Base-by-base conservation (phyloP, 1,284 basidiomycete species). In the Microbotryum violaceum region DNA sequence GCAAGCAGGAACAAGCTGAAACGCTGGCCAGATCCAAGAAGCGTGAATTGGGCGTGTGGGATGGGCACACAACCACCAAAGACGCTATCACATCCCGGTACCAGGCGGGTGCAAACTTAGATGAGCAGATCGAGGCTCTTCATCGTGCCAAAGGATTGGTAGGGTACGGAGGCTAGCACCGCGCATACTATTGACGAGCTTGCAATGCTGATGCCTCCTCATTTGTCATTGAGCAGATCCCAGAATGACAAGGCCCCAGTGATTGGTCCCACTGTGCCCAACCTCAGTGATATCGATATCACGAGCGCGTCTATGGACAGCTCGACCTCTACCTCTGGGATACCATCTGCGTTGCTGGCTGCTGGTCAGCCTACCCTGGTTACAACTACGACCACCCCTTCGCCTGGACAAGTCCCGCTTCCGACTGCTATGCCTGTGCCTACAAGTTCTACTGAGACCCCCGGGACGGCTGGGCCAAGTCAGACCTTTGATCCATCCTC, bases 111-210 rank as follows among this genome's bases (percentile, higher is more conserved):
- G 90, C 89, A 78, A 91, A 89, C 74, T 85, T 94, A 73, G 91
- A 96, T 77, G 90, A 94, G 73, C 91, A 94, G 75, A 94, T 96
- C 75, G 89, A 89, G 49, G 89, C 90, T 53, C 89, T 94, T 63
- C 91, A 93, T 77, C 86, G 88, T 63, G 83, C 89, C 27, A 89
- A 91, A 75, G 89, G 89, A 76, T 81, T 92, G 3, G 21, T 65
- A 23, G 58, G 42, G 58, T 63, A 20, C 16, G 37, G 12, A 42
- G 7, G 31, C 2, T 10, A 8, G 37, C 37, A 18, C 37, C 5
- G 37, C 37, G 12, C 37, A 29, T 49, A 6, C n/a, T 29, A n/a
- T 6, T n/a, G 21, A 20, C 18, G 10, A 29, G 27, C 29, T 49
- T 49, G 21, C 18, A 23, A 9, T 8, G 6, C 48, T 49, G 20